Conservation (phyloP, 768 basidiomycete genomes). For the Trametes punicea region DNA sequence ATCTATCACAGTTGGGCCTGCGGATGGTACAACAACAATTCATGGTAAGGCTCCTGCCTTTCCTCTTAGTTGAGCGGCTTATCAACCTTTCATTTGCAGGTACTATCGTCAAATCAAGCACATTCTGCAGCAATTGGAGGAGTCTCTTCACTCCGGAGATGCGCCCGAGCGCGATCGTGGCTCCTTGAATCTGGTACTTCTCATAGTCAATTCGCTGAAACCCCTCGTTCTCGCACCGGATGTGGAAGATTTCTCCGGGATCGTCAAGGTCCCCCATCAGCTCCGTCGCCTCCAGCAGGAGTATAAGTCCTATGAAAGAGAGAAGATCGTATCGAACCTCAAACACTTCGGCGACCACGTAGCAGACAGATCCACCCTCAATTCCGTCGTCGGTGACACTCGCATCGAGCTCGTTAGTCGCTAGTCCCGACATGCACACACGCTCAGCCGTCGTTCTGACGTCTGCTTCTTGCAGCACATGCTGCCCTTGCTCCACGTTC, state of each 20-base stretch:
- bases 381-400: background rate
- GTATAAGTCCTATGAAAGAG: background rate
- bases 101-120: slow-evolving; percentile 1
- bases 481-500: slow-evolving; percentile 6
- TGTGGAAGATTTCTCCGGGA: background rate
- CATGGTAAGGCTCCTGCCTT: background rate
- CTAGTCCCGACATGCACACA: no score
- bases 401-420: slow-evolving; percentile 11
- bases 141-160: background rate
- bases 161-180: background rate
- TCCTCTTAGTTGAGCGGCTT: background rate
- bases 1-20: slow-evolving; percentile 1
- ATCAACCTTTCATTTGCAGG: background rate
- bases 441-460: background rate
- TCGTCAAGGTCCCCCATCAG: background rate
- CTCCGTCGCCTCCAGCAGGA: slow-evolving; percentile 9
- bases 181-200: background rate
- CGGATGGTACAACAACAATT: slow-evolving; percentile 17
- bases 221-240: slow-evolving; percentile 6
- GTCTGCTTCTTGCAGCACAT: background rate
- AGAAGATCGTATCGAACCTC: background rate
- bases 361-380: background rate
- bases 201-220: background rate
- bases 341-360: background rate
- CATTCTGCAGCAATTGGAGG: background rate